These are phyloP conservation scores for Picochlorum sp. DNA, from an alignment of 139 green algal genomes.

Conservation along the genomic window DNA sequence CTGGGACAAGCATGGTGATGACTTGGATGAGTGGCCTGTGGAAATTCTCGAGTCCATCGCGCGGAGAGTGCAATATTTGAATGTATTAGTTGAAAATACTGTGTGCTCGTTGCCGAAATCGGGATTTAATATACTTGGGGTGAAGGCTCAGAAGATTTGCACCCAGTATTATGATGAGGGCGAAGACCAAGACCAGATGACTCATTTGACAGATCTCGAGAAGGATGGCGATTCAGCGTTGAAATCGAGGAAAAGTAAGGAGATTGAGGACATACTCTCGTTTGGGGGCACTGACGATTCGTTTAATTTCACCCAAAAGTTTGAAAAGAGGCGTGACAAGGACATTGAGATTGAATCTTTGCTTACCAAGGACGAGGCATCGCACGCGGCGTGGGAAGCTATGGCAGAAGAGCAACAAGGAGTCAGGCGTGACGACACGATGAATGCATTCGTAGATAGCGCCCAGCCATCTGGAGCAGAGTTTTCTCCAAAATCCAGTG, in stretches of 20 bases:
- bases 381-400: neutral
- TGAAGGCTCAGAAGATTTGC: neutral
- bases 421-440: neutral
- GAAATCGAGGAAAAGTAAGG: conserved; percentile 24
- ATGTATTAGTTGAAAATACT: conserved; percentile 20
- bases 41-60: conserved; percentile 40
- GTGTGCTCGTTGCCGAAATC: conserved; percentile 25
- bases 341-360: neutral
- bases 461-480: neutral
- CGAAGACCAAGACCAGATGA: no score
- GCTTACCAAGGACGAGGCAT: neutral
- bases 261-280: conserved; percentile 31
- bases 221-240: neutral
- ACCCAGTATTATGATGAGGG: no score
- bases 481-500: neutral
- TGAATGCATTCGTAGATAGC: neutral
- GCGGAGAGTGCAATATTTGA: conserved; percentile 25
- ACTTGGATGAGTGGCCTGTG: conserved; percentile 43
- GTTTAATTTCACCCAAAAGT: conserved; percentile 1
- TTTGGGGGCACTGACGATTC: conserved; percentile 19
- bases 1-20: conserved; percentile 31
- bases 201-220: no score
- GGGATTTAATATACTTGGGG: conserved; percentile 21
- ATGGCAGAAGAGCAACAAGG: neutral
- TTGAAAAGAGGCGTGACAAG: neutral